Evolutionary conservation across 2,329 filamentous ascomycete genomes (phyloP).

Genomic region (Ophiocordyceps camponoti-floridani): DNA sequence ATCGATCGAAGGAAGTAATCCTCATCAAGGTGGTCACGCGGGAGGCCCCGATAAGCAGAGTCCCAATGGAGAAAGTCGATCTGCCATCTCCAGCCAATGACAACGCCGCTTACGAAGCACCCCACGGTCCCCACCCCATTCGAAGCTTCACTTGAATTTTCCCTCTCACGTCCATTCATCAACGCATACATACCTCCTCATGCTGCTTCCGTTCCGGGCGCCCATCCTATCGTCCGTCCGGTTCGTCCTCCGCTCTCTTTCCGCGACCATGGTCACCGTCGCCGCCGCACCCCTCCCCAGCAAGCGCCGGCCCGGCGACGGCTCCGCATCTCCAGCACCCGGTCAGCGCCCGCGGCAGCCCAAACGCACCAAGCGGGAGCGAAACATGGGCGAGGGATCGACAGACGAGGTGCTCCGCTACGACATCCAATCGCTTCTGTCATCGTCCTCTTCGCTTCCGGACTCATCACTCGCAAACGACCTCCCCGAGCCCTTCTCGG

Average conservation of each 20-base stretch:
- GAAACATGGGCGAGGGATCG: conserved; percentile 42
- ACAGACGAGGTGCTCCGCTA: conserved; percentile 47
- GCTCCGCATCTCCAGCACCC: background rate
- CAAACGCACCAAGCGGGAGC: conserved; percentile 39
- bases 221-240: background rate
- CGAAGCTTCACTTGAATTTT: no score
- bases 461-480: conserved; percentile 8
- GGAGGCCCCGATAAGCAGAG: no score
- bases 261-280: background rate
- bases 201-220: background rate
- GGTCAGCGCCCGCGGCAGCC: conserved; percentile 4
- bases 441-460: conserved; percentile 13
- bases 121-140: no score
- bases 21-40: no score
- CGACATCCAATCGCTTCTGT: conserved; percentile 40
- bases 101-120: no score
- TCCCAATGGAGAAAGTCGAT: no score
- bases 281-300: background rate
- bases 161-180: no score
- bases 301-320: background rate
- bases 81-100: no score
- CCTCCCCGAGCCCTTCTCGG: conserved; percentile 49
- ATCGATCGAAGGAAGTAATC: no score
- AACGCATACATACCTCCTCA: background rate
- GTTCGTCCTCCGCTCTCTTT: background rate